phyloP scores from a whole-genome alignment of 2,329 filamentous ascomycete species.

The Sarocladiaceae sp. region DNA sequence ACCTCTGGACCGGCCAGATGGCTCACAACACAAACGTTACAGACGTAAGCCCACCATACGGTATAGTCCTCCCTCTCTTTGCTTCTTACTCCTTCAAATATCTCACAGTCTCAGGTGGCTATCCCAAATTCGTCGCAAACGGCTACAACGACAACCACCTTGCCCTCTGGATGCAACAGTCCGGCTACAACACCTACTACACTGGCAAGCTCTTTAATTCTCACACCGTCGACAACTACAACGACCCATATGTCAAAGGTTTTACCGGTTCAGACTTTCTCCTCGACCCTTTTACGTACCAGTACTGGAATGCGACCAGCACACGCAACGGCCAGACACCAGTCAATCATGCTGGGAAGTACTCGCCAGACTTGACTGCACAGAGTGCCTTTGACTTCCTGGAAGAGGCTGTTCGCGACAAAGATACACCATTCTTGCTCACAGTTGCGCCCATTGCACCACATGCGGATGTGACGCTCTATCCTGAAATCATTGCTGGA shows the following conservation, averaged over 20 bases:
- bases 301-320: constrained; percentile 62
- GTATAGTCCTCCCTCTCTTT: not conserved
- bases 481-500: no score
- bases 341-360: constrained; percentile 45
- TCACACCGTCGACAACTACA: constrained; percentile 43
- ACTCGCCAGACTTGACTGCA: constrained; percentile 48
- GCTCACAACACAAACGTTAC: constrained; percentile 15
- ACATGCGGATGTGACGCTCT: constrained; percentile 12
- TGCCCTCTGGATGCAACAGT: constrained; percentile 45
- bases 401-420: constrained; percentile 38
- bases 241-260: constrained; percentile 47
- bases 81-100: not conserved
- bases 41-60: constrained; percentile 8
- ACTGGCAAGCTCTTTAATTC: constrained; percentile 50
- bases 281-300: constrained; percentile 63
- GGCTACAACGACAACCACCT: constrained; percentile 46
- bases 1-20: constrained; percentile 11
- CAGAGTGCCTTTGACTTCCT: constrained; percentile 47
- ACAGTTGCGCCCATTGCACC: constrained; percentile 42
- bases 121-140: constrained; percentile 44
- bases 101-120: constrained; percentile 23
- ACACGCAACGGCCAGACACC: constrained; percentile 54
- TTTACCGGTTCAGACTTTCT: constrained; percentile 55
- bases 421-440: constrained; percentile 48
- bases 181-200: constrained; percentile 49